Conservation (phyloP, 345 rosid species). For the Viola odorata region DNA sequence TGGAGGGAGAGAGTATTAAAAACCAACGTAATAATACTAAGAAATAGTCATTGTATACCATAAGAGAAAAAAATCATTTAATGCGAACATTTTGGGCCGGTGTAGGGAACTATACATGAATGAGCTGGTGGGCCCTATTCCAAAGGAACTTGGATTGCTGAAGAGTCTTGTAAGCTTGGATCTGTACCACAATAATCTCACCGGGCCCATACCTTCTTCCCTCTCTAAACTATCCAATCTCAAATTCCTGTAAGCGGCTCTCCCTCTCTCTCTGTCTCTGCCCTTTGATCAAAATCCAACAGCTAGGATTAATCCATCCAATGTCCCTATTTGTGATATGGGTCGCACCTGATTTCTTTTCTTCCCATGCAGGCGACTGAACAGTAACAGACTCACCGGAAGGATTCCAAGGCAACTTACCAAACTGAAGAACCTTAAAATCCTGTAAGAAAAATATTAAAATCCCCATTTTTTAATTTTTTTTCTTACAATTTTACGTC, state of each 20-base stretch:
- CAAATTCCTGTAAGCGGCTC: constrained; percentile 51
- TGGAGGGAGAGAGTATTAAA: too few species aligned
- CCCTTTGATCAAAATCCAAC: constrained; percentile 1
- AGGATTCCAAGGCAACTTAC: constrained; percentile 62
- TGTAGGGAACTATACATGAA: constrained; percentile 65
- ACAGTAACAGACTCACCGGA: constrained; percentile 55
- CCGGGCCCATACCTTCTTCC: constrained; percentile 56
- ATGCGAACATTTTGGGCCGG: not conserved
- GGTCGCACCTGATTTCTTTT: not conserved
- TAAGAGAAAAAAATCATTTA: too few species aligned
- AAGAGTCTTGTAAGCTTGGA: constrained; percentile 64
- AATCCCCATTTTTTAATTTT: not conserved
- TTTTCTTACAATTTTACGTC: not conserved
- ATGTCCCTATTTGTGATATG: not conserved
- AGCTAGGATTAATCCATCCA: not conserved
- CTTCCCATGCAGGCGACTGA: constrained; percentile 46
- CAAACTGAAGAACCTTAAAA: constrained; percentile 50
- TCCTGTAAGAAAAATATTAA: constrained; percentile 37
- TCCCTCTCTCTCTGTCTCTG: not conserved
- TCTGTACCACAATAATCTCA: constrained; percentile 56
- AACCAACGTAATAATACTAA: too few species aligned
- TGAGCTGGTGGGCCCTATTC: constrained; percentile 46
- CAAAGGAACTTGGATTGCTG: constrained; percentile 54
- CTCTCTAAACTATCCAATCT: constrained; percentile 54
- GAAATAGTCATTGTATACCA: too few species aligned